Evolutionary conservation across 192 early-diverging fungal genomes (phyloP).

Genomic region (Bifiguratus adelaidae): DNA sequence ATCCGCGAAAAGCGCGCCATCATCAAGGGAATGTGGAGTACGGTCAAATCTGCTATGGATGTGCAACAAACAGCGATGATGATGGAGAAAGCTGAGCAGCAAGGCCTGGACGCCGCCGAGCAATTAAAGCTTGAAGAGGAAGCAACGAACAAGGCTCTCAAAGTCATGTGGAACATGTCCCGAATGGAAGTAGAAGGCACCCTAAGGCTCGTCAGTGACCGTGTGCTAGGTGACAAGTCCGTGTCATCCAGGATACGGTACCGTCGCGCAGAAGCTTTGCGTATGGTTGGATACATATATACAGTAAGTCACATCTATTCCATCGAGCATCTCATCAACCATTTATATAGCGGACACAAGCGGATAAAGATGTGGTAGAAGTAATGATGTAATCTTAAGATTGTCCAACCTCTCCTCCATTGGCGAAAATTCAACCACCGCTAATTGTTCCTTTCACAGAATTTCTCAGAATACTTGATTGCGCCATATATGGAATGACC

Average conservation of each 20-base stretch:
- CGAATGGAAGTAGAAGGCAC: conserved; percentile 25
- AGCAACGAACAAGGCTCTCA: conserved; percentile 13
- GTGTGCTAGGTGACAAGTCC: conserved; percentile 18
- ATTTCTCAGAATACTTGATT: too few relatives aligned
- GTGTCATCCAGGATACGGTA: conserved; percentile 5
- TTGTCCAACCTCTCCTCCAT: too few relatives aligned
- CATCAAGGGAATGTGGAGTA: conserved; percentile 20
- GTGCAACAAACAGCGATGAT: conserved; percentile 11
- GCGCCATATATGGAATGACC: too few relatives aligned
- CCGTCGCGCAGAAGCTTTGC: conserved; percentile 20
- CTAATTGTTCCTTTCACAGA: too few relatives aligned
- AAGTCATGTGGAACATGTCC: conserved; percentile 24
- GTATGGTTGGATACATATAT: conserved; percentile 22
- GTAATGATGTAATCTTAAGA: too few relatives aligned
- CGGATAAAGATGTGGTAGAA: too few relatives aligned
- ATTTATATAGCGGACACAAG: too few relatives aligned
- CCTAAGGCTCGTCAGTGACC: conserved; percentile 20
- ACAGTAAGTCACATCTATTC: conserved; percentile 2
- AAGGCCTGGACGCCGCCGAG: conserved; percentile 18
- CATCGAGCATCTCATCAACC: too few relatives aligned
- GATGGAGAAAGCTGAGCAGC: conserved; percentile 13
- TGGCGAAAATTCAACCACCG: too few relatives aligned
- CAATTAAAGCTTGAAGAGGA: conserved; percentile 23
- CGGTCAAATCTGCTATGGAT: conserved; percentile 17
- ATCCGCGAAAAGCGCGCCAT: conserved; percentile 40